Evolutionary conservation across 116 monocot genomes (phyloP).

Genomic region (Posidonia oceanica): DNA sequence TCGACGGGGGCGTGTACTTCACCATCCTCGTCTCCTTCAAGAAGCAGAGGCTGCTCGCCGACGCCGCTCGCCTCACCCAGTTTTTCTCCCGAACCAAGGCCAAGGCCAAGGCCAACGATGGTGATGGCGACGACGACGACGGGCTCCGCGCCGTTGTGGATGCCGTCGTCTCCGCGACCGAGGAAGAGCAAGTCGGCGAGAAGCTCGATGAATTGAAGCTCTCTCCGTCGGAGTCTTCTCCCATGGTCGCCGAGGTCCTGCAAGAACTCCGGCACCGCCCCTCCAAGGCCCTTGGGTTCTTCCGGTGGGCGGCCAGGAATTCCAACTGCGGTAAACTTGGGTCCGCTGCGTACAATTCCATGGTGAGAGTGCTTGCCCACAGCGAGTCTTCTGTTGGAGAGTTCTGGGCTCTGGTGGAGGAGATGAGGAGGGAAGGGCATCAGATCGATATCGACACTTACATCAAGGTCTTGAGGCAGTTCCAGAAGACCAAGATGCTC

Average conservation of each 20-base stretch:
- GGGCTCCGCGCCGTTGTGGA: conserved; percentile 9
- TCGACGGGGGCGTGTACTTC: conserved; percentile 40
- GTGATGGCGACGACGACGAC: neutral
- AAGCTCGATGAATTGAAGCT: conserved; percentile 15
- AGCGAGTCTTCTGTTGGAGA: conserved; percentile 29
- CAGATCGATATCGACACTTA: conserved; percentile 88
- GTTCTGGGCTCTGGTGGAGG: conserved; percentile 55
- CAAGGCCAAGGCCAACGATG: neutral
- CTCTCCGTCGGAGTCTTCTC: conserved; percentile 20
- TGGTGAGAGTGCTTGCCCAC: conserved; percentile 46
- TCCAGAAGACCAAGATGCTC: conserved; percentile 48
- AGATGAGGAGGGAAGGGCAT: conserved; percentile 44
- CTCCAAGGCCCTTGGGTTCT: conserved; percentile 50
- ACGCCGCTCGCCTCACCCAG: conserved; percentile 25
- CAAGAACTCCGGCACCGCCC: conserved; percentile 33
- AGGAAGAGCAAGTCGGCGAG: conserved; percentile 16
- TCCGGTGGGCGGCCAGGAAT: conserved; percentile 40
- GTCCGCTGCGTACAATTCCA: conserved; percentile 45
- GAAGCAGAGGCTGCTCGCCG: conserved; percentile 30
- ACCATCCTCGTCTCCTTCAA: conserved; percentile 45
- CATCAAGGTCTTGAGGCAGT: conserved; percentile 51
- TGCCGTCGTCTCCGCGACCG: conserved; percentile 7
- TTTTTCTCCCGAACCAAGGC: conserved; percentile 19
- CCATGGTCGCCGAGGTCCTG: conserved; percentile 24
- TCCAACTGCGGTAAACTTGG: conserved; percentile 19